Conservation (phyloP, 2,329 filamentous ascomycete genomes). For the Achaetomium macrosporum region DNA sequence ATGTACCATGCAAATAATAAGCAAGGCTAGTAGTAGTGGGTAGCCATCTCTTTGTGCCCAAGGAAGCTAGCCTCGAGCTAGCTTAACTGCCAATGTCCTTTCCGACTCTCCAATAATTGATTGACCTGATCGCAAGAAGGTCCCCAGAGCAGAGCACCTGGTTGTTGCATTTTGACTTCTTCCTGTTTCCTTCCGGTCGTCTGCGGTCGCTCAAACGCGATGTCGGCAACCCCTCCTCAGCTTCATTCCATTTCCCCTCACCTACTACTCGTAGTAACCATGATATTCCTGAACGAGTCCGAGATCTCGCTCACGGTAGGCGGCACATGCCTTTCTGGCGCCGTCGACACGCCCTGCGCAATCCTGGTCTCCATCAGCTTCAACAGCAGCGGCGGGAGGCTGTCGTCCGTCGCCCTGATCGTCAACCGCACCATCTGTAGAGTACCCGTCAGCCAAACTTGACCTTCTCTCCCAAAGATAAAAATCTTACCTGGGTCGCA, state of each 20-base stretch:
- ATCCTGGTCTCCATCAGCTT: constrained; percentile 85
- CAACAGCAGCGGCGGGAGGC: constrained; percentile 71
- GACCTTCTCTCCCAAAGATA: not conserved
- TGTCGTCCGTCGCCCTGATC: constrained; percentile 87
- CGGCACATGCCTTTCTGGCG: constrained; percentile 34
- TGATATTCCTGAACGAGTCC: constrained; percentile 50
- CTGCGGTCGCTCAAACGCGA: no score
- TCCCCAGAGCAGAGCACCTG: no score
- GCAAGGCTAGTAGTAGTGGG: no score
- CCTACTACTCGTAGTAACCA: constrained; percentile 36
- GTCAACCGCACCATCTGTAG: constrained; percentile 92
- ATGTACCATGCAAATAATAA: not conserved
- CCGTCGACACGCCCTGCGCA: constrained; percentile 45
- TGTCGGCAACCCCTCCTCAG: not conserved
- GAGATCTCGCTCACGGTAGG: constrained; percentile 47
- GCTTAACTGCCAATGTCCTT: no score
- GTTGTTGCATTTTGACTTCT: no score
- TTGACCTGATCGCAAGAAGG: no score
- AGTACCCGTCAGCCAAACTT: constrained; percentile 19
- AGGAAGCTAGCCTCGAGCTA: no score
- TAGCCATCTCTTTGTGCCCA: no score
- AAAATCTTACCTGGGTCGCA: constrained; percentile 66
- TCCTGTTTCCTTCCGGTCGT: no score
- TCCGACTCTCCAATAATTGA: no score
- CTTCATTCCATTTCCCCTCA: constrained; percentile 2